Percentiles rank a stretch among this genome's conserved stretches.
Evolutionary conservation across 1,284 basidiomycete species (phyloP).

Genomic region (Ceratobasidium sp.): DNA sequence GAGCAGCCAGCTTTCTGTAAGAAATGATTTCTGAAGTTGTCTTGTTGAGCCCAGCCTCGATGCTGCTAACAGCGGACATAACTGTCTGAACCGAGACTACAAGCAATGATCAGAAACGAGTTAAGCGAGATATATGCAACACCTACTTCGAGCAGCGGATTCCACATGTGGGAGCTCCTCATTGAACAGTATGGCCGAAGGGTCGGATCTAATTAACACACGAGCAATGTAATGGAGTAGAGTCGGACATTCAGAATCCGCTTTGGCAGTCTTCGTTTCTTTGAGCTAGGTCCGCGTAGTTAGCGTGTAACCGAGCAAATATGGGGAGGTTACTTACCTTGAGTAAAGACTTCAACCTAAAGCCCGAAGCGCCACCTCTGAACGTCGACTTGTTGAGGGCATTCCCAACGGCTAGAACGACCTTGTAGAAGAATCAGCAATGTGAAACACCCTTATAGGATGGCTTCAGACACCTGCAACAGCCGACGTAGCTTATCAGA

Average conservation of each 20-base stretch:
- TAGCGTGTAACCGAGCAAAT: conserved; percentile 15
- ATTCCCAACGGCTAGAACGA: conserved; percentile 84
- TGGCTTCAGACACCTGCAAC: conserved; percentile 64
- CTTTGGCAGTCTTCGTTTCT: conserved; percentile 84
- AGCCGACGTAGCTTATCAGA: conserved; percentile 78
- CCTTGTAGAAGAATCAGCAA: conserved; percentile 58
- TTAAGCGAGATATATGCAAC: background rate
- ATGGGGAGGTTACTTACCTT: conserved; percentile 71
- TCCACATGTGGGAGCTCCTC: conserved; percentile 87
- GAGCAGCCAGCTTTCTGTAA: conserved; percentile 57
- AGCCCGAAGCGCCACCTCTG: conserved; percentile 85
- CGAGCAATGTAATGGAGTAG: conserved; percentile 88
- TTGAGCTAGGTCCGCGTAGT: conserved; percentile 68
- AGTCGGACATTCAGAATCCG: conserved; percentile 80
- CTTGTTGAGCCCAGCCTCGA: conserved; percentile 71
- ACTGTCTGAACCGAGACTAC: conserved; percentile 81
- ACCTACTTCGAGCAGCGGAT: conserved; percentile 81
- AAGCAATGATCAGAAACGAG: conserved; percentile 32
- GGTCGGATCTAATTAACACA: conserved; percentile 78
- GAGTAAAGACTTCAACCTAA: conserved; percentile 82
- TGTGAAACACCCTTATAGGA: background rate
- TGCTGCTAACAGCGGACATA: conserved; percentile 68
- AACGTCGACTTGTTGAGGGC: conserved; percentile 85
- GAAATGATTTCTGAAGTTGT: conserved; percentile 70
- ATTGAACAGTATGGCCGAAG: conserved; percentile 77